Evolutionary conservation across 116 monocot genomes (phyloP).

Genomic region (Papilionanthe hybrid): DNA sequence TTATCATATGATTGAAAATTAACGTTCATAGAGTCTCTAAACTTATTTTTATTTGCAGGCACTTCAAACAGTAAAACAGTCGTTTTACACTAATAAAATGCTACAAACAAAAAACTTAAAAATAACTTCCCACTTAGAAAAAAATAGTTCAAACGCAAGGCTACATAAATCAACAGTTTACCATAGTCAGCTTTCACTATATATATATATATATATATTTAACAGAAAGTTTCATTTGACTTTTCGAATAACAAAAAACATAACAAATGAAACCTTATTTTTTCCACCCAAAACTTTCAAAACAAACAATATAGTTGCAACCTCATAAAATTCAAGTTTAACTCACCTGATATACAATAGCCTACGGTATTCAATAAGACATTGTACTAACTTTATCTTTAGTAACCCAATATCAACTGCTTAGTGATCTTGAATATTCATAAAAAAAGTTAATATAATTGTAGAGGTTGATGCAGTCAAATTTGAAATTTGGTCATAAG

Average conservation of each 20-base stretch:
- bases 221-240: not conserved
- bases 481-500: not conserved
- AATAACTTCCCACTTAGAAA: too few species aligned
- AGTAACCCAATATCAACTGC: not conserved
- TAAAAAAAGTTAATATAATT: not conserved
- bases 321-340: not conserved
- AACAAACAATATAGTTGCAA: not conserved
- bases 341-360: not conserved
- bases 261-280: not conserved
- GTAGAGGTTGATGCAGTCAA: not conserved
- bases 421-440: not conserved
- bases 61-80: not conserved
- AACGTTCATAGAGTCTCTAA: not conserved
- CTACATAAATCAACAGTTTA: too few species aligned
- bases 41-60: not conserved
- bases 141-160: too few species aligned
- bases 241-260: not conserved
- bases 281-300: not conserved
- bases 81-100: not conserved
- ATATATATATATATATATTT: too few species aligned
- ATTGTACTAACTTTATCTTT: not conserved
- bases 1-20: not conserved
- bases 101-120: not conserved
- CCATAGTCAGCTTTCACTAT: too few species aligned
- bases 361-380: not conserved